These are phyloP conservation scores for Schwanniomyces sp. DNA, from an alignment of 805 yeast genomes.

Conservation along the genomic window DNA sequence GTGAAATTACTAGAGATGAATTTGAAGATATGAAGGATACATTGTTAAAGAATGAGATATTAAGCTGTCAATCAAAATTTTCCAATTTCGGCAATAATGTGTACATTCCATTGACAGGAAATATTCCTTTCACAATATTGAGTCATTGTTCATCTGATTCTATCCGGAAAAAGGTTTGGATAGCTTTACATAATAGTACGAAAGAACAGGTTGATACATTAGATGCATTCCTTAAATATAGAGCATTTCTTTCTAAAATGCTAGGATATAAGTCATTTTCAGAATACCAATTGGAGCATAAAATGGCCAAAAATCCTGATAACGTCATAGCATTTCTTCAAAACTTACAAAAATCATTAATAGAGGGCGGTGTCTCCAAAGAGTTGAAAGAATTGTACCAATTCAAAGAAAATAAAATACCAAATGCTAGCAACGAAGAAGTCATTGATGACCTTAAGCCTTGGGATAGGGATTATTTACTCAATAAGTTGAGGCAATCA, in stretches of 20 bases:
- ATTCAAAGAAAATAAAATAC: constrained; percentile 16
- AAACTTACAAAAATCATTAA: constrained; percentile 51
- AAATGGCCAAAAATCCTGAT: constrained; percentile 83
- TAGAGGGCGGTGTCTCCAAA: constrained; percentile 48
- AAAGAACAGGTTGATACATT: constrained; percentile 60
- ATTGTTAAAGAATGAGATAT: constrained; percentile 23
- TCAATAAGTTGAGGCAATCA: constrained; percentile 18
- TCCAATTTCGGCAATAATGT: constrained; percentile 12
- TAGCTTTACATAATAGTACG: constrained; percentile 65
- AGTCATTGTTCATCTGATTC: constrained; percentile 54
- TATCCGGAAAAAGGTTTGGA: constrained; percentile 72
- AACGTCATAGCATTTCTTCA: constrained; percentile 71
- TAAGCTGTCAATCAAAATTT: constrained; percentile 23
- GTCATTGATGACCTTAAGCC: constrained; percentile 59
- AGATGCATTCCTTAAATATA: constrained; percentile 56
- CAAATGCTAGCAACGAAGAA: constrained; percentile 19
- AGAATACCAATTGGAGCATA: constrained; percentile 80
- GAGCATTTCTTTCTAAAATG: constrained; percentile 71
- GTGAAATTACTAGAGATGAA: constrained; percentile 30
- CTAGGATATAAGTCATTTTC: constrained; percentile 72
- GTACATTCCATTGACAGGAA: constrained; percentile 49
- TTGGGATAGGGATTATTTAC: constrained; percentile 85
- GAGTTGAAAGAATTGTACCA: constrained; percentile 57
- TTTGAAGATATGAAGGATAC: constrained; percentile 24
- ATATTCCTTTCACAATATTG: constrained; percentile 63